Evolutionary conservation across 768 basidiomycete genomes (phyloP), one percentile per base, ranked within the genome.

Genomic region (Lyophyllum decastes): DNA sequence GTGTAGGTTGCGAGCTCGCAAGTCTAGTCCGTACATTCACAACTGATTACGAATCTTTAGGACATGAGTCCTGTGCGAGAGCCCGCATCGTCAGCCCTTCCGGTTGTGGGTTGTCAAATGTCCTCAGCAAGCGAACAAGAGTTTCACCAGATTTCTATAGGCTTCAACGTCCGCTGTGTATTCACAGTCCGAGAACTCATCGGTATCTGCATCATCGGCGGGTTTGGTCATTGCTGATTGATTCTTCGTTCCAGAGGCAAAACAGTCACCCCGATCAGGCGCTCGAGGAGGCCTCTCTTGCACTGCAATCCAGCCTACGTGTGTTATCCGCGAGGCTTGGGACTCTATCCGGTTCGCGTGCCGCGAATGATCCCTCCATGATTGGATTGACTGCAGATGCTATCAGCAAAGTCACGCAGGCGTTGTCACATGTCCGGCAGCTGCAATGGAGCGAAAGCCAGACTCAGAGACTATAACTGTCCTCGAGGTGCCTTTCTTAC

Each of bases 351-450:
- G 66, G 71, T n/a, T 69, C 68, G 30, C 64, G 71, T 9, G 61
- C 61, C 38, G 54, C 76, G 19, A 43, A 76, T 52, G 87, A 90
- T 64, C 75, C 78, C 30, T 50, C 64, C 22, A 73, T 79, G 4
- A 81, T 92, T 49, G 81, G 78, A 40, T 70, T 73, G 46, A 82
- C 82, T 16, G 88, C 89, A n/a, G 88, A 90, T 60, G 82, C 87
- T 1, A 87, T 92, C 27, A 70, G 73, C 43, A 89, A 89, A 66
- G 83, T 88, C 8, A 77, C 82, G 1, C 78, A 82, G 57, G 88
- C 89, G 6, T 72, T 91, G 59, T 71, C 73, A 9, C 80, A 87
- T 56, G 80, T 90, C 52, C 82, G 79, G 57, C 78, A 84, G 54
- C 71, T 90, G 52, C 82, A 83, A 58, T 73, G 76, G 74, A 78